These are phyloP conservation scores for Phlyctochytrium bullatum DNA, from an alignment of 192 early-diverging fungal genomes.

Conservation along the genomic window DNA sequence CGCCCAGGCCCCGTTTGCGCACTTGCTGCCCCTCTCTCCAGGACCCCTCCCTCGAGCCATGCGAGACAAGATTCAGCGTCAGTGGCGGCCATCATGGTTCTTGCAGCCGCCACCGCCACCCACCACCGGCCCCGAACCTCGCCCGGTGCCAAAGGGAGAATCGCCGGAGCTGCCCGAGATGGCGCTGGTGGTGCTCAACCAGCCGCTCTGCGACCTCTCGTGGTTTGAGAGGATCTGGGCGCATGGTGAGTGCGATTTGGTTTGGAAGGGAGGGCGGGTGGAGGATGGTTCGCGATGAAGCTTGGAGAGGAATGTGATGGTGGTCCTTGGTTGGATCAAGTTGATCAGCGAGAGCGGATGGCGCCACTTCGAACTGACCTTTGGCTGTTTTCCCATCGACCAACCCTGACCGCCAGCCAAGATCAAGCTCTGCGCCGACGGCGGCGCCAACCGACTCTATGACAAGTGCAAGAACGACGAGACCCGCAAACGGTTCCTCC, in stretches of 20 bases:
- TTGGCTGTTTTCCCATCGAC: too few species aligned
- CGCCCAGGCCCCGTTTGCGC: too few species aligned
- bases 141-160: neutral
- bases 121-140: neutral
- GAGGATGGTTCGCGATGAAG: too few species aligned
- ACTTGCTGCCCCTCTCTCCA: too few species aligned
- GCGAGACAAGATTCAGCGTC: neutral
- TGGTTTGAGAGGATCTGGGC: constrained; percentile 16
- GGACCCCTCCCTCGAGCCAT: too few species aligned
- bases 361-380: too few species aligned
- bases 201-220: constrained; percentile 40
- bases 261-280: too few species aligned
- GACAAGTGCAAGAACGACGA: constrained; percentile 54
- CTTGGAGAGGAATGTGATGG: too few species aligned
- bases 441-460: constrained; percentile 85
- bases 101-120: neutral
- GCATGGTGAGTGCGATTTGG: too few species aligned
- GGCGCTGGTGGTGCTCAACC: constrained; percentile 73
- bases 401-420: constrained; percentile 33
- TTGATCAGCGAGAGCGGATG: too few species aligned
- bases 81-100: neutral
- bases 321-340: too few species aligned
- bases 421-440: constrained; percentile 76
- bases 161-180: neutral
- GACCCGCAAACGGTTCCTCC: constrained; percentile 54